Base-by-base conservation (phyloP, 2,329 filamentous ascomycete species). In the Sporothrix globosa region DNA sequence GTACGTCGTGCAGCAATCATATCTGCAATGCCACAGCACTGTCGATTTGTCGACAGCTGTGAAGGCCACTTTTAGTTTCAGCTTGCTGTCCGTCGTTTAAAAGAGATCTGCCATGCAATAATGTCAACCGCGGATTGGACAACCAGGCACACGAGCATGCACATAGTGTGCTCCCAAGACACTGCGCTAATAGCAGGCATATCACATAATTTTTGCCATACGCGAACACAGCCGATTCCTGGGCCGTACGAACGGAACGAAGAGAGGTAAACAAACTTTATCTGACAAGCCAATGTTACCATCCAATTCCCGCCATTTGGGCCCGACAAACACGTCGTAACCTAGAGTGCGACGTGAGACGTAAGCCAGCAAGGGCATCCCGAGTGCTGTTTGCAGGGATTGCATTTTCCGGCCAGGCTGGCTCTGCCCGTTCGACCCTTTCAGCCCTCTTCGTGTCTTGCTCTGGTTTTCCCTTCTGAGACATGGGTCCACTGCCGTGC, bases 241-340 rank as follows among this genome's bases (percentile, higher is more conserved):
- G 27, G 11, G 17, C 30, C 30, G 30, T 34, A 34, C 30, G 30
- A 34, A 34, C 34, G 5, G 5, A 34, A 34, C 34, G 27, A 30
- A 34, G 34, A 34, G 34, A 44, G 21, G 56, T 61, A 24, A 61
- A 44, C 56, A 61, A 44, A 3, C 5, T 61, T n/a, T n/a, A 44
- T 60, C 6, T 34, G 5, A 34, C 34, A 7, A 34, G 21, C 56
- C 19, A 60, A 61, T 61, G 34, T 39, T 14, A 61, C 56, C n/a
- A 19, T 21, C n/a, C 56, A 44, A 14, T 61, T 61, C 56, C 34
- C 19, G 24, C 34, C n/a, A 41, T 41, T 30, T 61, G 34, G 10
- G 44, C n/a, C 44, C 34, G 34, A 14, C 34, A 61, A 61, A 61
- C 34, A 61, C 56, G 56, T 61, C 56, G 56, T 61, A 61, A 27